Evolutionary conservation across 192 early-diverging fungal species (phyloP).

Genomic region (Coemansia sp.): DNA sequence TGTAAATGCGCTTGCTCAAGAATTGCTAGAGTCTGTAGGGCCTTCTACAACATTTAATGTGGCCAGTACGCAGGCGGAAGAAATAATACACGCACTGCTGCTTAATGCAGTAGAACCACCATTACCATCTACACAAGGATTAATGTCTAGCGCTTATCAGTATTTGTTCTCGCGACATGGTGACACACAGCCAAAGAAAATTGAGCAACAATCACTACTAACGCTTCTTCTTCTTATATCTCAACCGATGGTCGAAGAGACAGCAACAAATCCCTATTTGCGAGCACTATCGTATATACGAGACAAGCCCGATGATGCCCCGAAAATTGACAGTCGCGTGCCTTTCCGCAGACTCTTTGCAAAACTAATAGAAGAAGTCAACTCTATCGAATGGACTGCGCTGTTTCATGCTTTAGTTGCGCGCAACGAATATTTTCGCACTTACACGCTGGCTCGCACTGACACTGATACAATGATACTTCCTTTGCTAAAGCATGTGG

Average conservation of each 20-base stretch:
- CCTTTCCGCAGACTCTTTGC: constrained; percentile 45
- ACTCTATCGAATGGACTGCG: constrained; percentile 30
- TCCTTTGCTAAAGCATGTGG: constrained; percentile 35
- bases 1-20: constrained; percentile 18
- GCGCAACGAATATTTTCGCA: constrained; percentile 42
- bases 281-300: constrained; percentile 17
- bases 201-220: constrained; percentile 43
- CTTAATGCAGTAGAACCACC: constrained; percentile 26
- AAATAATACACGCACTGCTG: constrained; percentile 23
- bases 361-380: constrained; percentile 22
- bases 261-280: constrained; percentile 26
- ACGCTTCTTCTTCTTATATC: constrained; percentile 35
- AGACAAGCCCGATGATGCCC: constrained; percentile 22
- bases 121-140: constrained; percentile 21
- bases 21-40: constrained; percentile 32
- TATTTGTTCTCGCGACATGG: constrained; percentile 44
- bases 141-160: constrained; percentile 48
- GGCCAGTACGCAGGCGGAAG: constrained; percentile 33
- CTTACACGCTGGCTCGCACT: constrained; percentile 45
- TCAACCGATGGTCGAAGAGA: constrained; percentile 7
- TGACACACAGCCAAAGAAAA: constrained; percentile 13
- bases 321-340: constrained; percentile 11
- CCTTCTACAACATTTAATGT: constrained; percentile 39
- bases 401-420: constrained; percentile 36
- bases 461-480: constrained; percentile 45